phyloP scores from a whole-genome alignment of 352 stramenopile species.

The Albugo laibachii region DNA sequence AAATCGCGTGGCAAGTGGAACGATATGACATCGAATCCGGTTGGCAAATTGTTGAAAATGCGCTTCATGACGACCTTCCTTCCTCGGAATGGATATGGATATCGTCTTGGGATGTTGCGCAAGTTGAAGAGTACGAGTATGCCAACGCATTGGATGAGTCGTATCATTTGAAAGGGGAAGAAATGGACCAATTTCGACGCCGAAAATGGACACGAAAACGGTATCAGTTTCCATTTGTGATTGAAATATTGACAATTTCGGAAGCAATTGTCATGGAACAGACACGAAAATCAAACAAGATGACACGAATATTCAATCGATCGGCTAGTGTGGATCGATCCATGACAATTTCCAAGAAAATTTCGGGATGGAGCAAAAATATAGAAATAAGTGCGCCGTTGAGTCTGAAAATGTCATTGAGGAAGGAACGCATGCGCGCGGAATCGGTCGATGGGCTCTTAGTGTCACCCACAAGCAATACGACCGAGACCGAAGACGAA shows the following conservation, averaged over 20 bases:
- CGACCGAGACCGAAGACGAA: too few species aligned
- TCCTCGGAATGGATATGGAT: slow-evolving; percentile 72
- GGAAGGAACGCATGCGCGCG: too few species aligned
- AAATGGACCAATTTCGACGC: slow-evolving; percentile 46
- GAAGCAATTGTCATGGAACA: too few species aligned
- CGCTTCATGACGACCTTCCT: slow-evolving; percentile 26
- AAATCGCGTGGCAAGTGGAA: slow-evolving; percentile 52
- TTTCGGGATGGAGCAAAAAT: too few species aligned
- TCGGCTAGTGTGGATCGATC: too few species aligned
- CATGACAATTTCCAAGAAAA: too few species aligned
- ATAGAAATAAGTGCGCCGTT: too few species aligned
- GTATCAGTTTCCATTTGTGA: slow-evolving; percentile 28
- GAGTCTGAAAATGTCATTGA: too few species aligned
- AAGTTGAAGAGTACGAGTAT: slow-evolving; percentile 24
- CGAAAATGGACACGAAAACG: slow-evolving; percentile 42
- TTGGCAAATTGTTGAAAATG: slow-evolving; percentile 38
- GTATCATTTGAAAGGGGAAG: slow-evolving; percentile 57
- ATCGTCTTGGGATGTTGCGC: slow-evolving; percentile 43
- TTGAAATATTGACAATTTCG: slow-evolving; percentile 4
- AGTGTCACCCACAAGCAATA: too few species aligned
- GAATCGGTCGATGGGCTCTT: too few species aligned
- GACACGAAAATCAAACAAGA: too few species aligned
- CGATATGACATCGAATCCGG: slow-evolving; percentile 51
- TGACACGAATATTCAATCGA: too few species aligned
- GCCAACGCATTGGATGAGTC: slow-evolving; percentile 31